Conservation (phyloP, 441 rosid species). For the Erodium trifolium region DNA sequence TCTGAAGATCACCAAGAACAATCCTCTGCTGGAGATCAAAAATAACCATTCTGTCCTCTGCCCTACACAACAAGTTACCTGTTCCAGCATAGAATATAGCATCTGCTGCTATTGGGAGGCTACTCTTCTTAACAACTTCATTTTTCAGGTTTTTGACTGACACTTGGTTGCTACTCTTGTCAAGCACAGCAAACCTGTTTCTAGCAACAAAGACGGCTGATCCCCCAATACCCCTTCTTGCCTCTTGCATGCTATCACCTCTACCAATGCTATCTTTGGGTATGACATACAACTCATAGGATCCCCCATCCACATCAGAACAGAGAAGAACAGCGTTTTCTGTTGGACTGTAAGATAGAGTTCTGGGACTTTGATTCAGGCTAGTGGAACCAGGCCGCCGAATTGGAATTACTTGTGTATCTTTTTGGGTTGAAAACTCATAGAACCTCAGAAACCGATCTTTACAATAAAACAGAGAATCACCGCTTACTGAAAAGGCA, state of each 20-base stretch:
- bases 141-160: slow-evolving; percentile 11
- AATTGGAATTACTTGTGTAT: slow-evolving; percentile 64
- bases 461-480: slow-evolving; percentile 57
- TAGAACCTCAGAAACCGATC: slow-evolving; percentile 69
- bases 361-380: slow-evolving; percentile 78
- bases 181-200: slow-evolving; percentile 73
- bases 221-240: slow-evolving; percentile 69
- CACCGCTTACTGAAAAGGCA: slow-evolving; percentile 74
- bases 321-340: slow-evolving; percentile 74
- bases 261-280: slow-evolving; percentile 64
- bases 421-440: slow-evolving; percentile 62
- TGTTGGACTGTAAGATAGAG: slow-evolving; percentile 79
- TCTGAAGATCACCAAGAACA: slow-evolving; percentile 72
- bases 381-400: slow-evolving; percentile 68
- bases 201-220: slow-evolving; percentile 75
- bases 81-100: slow-evolving; percentile 83
- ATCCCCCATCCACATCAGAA: slow-evolving; percentile 82
- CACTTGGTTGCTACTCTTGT: slow-evolving; percentile 29
- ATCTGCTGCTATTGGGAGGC: slow-evolving; percentile 57
- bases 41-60: slow-evolving; percentile 65
- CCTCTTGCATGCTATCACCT: slow-evolving; percentile 61
- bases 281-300: slow-evolving; percentile 69
- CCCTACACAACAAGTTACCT: slow-evolving; percentile 65
- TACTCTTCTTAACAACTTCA: slow-evolving; percentile 59
- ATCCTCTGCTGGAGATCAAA: slow-evolving; percentile 78